Base-by-base conservation (phyloP, 1,284 basidiomycete species). In the Ceratobasidium sp. region DNA sequence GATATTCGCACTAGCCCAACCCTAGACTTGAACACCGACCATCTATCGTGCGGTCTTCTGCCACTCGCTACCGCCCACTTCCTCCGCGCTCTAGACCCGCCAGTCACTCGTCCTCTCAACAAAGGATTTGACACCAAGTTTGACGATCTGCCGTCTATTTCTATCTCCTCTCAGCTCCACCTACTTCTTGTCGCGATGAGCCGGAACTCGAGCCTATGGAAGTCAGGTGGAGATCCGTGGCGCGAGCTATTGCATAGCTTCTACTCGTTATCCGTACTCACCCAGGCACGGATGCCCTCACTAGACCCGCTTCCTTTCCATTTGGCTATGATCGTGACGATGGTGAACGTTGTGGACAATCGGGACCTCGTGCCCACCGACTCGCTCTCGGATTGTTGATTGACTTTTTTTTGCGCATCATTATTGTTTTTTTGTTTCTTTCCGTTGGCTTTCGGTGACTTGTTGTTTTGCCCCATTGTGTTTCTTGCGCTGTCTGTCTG, bases 61-160 rank as follows among this genome's bases (percentile, higher is more conserved):
- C 90, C 92, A 0, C 84, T 88, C n/a, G 87, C 87, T 5, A 90
- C 89, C 61, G 88, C 89, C 2, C 87, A 89, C 18, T 87, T 94
- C 56, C 84, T 93, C 60, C 88, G 85, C 3, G 71, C 80, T 33
- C 81, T 85, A 0, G 85, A 89, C 44, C 82, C 86, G 40, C 86
- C 86, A 15, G 83, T 87, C 0, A 85, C 69, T 23, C 71, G 71
- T 33, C 51, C 77, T 13, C 58, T 56, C n/a, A 18, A 10, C 28
- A 64, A 64, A n/a, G n/a, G 6, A 4, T 42, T 33, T 12, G 56
- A 44, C 20, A 9, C 33, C 49, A 76, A 76, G 23, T 39, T 33
- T 2, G 73, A 76, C 18, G 73, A 76, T 44, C 26, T 63, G 1
- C 73, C 73, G n/a, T 46, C 53, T 4, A 40, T 40, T 3, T 23